These are phyloP conservation scores for Penicillium flavigenum DNA, from an alignment of 495 filamentous ascomycete genomes.

Conservation along the genomic window DNA sequence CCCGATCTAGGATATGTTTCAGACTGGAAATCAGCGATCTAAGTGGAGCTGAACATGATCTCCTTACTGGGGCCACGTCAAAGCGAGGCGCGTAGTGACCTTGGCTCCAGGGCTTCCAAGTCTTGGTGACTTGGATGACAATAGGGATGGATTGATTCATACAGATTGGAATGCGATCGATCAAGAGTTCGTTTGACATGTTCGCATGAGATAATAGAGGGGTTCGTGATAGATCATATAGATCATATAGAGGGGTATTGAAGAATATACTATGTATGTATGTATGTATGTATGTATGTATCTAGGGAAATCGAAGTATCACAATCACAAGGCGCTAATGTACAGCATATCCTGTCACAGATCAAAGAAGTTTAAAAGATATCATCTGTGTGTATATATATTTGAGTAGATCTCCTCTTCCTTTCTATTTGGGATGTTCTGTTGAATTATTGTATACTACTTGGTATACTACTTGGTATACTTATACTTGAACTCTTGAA, in stretches of 20 bases:
- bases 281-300: too few relatives aligned
- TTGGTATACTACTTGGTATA: not conserved
- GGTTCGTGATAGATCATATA: slow-evolving; percentile 10
- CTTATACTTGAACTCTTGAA: not conserved
- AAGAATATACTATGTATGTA: too few relatives aligned
- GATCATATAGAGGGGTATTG: not conserved
- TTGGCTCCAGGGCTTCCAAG: not conserved
- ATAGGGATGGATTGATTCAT: not conserved
- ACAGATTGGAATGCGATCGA: not conserved
- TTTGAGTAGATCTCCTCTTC: not conserved
- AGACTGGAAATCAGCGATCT: not conserved
- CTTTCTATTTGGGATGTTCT: not conserved
- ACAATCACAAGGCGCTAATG: slow-evolving; percentile 19
- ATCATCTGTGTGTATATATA: not conserved
- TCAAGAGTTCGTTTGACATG: not conserved
- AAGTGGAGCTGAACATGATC: slow-evolving; percentile 5
- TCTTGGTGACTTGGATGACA: not conserved
- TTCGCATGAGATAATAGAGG: slow-evolving; percentile 4
- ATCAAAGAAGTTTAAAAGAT: not conserved
- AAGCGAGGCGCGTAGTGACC: slow-evolving; percentile 5
- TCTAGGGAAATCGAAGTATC: slow-evolving; percentile 22
- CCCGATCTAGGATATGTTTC: not conserved
- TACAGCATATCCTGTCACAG: slow-evolving; percentile 14
- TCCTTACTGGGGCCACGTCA: slow-evolving; percentile 2
- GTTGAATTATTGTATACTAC: not conserved